Conservation (phyloP, 169 alveolate genomes). For the Eimeria praecox region DNA sequence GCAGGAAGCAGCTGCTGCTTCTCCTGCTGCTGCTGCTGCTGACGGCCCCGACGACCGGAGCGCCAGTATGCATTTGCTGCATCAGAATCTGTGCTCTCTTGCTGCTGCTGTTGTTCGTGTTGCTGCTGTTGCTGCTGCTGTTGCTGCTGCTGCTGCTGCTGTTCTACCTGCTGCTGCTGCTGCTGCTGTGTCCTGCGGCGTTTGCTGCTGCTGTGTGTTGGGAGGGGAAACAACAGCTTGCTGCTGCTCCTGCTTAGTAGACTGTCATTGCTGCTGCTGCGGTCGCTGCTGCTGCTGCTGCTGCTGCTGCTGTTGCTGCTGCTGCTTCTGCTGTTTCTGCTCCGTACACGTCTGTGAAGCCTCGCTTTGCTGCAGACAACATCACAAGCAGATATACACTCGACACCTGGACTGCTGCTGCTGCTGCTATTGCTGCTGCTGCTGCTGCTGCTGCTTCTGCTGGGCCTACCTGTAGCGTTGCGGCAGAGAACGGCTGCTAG, state of each 20-base stretch:
- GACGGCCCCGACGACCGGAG: neutral
- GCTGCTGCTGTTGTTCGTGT: neutral
- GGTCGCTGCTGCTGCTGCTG: slow-evolving; percentile 15
- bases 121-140: slow-evolving; percentile 36
- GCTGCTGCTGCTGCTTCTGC: neutral
- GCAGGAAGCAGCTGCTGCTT: neutral
- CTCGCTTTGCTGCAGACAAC: neutral
- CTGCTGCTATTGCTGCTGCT: slow-evolving; percentile 20
- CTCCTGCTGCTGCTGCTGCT: slow-evolving; percentile 25
- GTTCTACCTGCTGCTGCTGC: neutral
- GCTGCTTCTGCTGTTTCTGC: neutral
- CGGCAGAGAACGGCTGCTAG: slow-evolving; percentile 32
- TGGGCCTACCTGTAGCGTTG: slow-evolving; percentile 2
- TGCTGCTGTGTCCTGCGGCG: neutral
- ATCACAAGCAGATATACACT: neutral
- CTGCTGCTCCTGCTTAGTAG: neutral
- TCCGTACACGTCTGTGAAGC: neutral
- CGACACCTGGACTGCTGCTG: neutral
- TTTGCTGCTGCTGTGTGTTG: slow-evolving; percentile 11
- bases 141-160: slow-evolving; percentile 21
- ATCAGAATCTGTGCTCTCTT: neutral
- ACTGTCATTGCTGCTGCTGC: slow-evolving; percentile 42
- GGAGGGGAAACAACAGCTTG: neutral
- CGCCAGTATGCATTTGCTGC: neutral
- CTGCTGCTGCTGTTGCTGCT: slow-evolving; percentile 47